Base-by-base conservation (phyloP, 305 asterid genomes). In the Lippia alba region DNA sequence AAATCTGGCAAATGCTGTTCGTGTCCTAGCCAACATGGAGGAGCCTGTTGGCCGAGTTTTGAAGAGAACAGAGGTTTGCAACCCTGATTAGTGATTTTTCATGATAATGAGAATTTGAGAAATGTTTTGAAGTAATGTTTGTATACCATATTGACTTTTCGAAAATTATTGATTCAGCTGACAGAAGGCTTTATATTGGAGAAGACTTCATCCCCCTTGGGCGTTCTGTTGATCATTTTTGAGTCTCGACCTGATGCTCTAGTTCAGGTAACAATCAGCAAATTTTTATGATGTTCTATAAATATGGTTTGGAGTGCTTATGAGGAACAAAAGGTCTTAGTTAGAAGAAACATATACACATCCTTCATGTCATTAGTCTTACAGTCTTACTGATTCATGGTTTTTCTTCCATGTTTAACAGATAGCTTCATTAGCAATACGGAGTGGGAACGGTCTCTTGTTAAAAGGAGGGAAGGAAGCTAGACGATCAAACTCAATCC, bases 391-490 rank as follows among this genome's bases (percentile, higher is more conserved):
- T 0, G 10, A 44, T 44, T 44, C 49, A 44, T 44, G 49, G 12
- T 11, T 10, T 44, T 44, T 8, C 12, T 44, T 44, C 14, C 49
- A 7, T 6, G 8, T 44, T 2, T 16, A 75, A 81, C 78, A 95
- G 99, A 95, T 95, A 80, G 98, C 99, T 79, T 90, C 98, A 61
- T 78, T 95, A 83, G 99, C 99, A 59, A 79, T 95, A 32, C 87
- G 97, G 76, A 92, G 96, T 84, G 99, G 99, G 62, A 95, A 95
- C 36, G 99, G 99, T 33, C 96, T 95, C 77, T 83, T 95, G 72
- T 72, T 95, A 73, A 95, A 95, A 85, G 99, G 99, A 20, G 98
- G 99, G 70, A 92, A 92, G 74, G 99, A 95, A 85, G 98, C 99
- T 51, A 84, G 89, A 79, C 81, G 96, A 60, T 87, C 99, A 74